Evolutionary conservation across 2,329 filamentous ascomycete species (phyloP).

Genomic region (Diaporthe ilicicola): DNA sequence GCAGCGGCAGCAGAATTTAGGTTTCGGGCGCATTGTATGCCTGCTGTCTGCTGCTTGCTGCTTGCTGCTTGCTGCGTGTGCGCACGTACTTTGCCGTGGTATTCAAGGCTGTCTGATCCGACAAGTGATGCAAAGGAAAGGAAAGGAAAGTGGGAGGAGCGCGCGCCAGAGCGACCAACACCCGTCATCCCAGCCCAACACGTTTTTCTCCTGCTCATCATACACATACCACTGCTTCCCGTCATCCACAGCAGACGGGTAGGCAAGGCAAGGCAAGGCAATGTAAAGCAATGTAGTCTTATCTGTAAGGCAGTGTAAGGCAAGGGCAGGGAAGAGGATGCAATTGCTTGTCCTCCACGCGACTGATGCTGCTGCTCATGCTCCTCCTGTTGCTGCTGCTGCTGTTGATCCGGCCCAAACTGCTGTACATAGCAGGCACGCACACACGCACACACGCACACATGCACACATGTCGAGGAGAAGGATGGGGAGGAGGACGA

Average conservation of each 20-base stretch:
- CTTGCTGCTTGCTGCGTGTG: not conserved
- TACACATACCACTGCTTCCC: conserved; percentile 13
- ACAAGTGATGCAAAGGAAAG: conserved; percentile 9
- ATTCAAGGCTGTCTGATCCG: conserved; percentile 24
- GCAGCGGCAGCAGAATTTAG: no score
- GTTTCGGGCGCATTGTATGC: conserved; percentile 17
- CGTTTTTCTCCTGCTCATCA: not conserved
- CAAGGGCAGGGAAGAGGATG: not conserved
- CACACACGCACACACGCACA: no score
- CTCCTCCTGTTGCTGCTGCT: no score
- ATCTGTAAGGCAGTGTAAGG: not conserved
- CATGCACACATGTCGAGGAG: not conserved
- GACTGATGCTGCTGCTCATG: no score
- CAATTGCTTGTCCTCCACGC: not conserved
- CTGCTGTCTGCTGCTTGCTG: conserved; percentile 1
- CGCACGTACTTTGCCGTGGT: conserved; percentile 19
- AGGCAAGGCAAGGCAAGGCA: conserved; percentile 23
- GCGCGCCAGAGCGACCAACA: not conserved
- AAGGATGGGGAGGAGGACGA: not conserved
- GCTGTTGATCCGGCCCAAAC: no score
- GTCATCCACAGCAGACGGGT: conserved; percentile 31
- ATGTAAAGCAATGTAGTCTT: conserved; percentile 20
- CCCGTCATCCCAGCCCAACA: conserved; percentile 22
- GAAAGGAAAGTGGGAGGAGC: not conserved
- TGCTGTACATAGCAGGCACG: no score